Evolutionary conservation across 2,329 filamentous ascomycete species (phyloP), one percentile per base, ranked within the genome.

Genomic region (Penicillium griseofulvum): DNA sequence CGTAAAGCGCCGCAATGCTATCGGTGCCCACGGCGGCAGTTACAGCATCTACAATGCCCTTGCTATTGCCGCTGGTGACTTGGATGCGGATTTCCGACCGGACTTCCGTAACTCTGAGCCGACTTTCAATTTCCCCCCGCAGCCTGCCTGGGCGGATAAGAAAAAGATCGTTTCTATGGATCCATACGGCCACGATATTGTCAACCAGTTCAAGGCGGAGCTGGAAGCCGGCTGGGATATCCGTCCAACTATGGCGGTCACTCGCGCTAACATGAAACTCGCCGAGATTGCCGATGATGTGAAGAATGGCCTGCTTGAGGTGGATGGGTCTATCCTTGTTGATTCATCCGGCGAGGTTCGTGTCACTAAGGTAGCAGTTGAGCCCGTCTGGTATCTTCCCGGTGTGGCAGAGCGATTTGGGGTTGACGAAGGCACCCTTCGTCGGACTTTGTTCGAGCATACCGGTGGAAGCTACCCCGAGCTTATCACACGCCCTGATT

Each of bases 131-230:
- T 90, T 97, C 69, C 91, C 91, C 0, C 91, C 90, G 8, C 96
- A 96, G 66, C 87, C 90, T 8, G 86, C 94, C 75, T 99, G 93
- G 93, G 84, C 83, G 26, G 90, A 96, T 70, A 84, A 83, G 67
- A 91, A 90, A 74, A 97, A 97, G 80, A 97, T 99, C 60, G 93
- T 97, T 14, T 90, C 93, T 17, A 96, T 99, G 91, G 94, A 97
- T 70, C 93, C 93, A 0, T 90, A 88, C 72, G 93, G 94, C 7
- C 94, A 97, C 76, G 78, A 96, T 57, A 76, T 95, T 38, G 96
- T 88, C 78, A 89, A 88, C 61, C 86, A 93, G 59, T 81, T 84
- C 43, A 91, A 94, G 66, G 81, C 89, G 46, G 85, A 87, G 48
- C 86, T 97, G 42, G 85, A 90, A 64, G 83, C 95, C 34, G 74